These are phyloP conservation scores for Eucalyptus brandiana DNA, from an alignment of 345 rosid species.

Conservation along the genomic window DNA sequence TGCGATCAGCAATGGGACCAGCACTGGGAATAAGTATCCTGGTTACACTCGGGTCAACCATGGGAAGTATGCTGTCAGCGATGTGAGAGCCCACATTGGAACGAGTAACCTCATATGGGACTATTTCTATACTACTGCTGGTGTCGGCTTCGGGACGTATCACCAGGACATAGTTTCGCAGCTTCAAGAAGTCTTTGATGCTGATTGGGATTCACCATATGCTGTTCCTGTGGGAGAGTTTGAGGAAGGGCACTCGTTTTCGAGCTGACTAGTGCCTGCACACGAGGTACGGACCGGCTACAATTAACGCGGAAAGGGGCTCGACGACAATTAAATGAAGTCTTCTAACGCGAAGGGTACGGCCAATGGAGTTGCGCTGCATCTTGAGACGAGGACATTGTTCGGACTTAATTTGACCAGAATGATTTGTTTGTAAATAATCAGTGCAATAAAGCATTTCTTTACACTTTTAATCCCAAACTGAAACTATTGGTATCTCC, in stretches of 20 bases:
- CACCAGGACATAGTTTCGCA: slow-evolving; percentile 45
- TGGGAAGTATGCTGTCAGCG: slow-evolving; percentile 67
- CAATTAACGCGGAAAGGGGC: not conserved
- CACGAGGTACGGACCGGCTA: not conserved
- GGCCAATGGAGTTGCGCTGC: not conserved
- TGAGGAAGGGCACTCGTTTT: not conserved
- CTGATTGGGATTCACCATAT: slow-evolving; percentile 80
- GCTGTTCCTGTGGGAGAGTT: slow-evolving; percentile 38
- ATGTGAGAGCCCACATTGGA: slow-evolving; percentile 65
- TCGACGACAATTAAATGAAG: not conserved
- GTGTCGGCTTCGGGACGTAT: slow-evolving; percentile 74
- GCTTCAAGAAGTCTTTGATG: slow-evolving; percentile 70
- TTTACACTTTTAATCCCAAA: not conserved
- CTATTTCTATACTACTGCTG: slow-evolving; percentile 74
- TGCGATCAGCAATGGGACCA: slow-evolving; percentile 23
- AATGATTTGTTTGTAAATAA: not conserved
- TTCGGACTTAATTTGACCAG: not conserved
- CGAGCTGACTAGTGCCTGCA: slow-evolving; percentile 4
- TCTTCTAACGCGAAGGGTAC: not conserved
- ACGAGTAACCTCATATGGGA: slow-evolving; percentile 88
- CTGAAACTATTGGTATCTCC: not conserved
- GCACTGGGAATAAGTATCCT: slow-evolving; percentile 60
- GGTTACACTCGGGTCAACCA: slow-evolving; percentile 68
- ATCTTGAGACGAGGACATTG: not conserved
- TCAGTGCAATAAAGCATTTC: not conserved